A percentile compares a stretch with the other conserved stretches of the same genome.
phyloP scores from a whole-genome alignment of 2,329 filamentous ascomycete species.

The Didymella exigua region DNA sequence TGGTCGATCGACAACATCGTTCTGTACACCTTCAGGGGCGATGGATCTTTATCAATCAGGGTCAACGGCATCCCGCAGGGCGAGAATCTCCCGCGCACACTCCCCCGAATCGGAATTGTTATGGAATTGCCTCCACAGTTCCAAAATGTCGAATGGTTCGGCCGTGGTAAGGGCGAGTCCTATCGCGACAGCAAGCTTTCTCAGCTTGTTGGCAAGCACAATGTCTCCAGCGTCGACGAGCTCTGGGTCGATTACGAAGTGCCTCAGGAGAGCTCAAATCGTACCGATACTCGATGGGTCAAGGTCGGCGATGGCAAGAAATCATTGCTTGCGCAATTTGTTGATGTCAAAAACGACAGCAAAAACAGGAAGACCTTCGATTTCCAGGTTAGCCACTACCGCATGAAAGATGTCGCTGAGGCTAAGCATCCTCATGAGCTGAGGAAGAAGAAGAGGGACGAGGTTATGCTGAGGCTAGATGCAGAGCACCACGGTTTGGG shows the following conservation, averaged over 20 bases:
- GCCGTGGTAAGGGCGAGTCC: slow-evolving; percentile 67
- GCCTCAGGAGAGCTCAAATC: slow-evolving; percentile 71
- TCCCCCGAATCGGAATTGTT: slow-evolving; percentile 68
- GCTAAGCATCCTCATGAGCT: slow-evolving; percentile 70
- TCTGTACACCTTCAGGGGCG: slow-evolving; percentile 58
- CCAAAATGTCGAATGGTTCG: slow-evolving; percentile 63
- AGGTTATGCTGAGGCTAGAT: slow-evolving; percentile 64
- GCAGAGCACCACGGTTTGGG: slow-evolving; percentile 68
- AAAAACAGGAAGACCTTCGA: slow-evolving; percentile 33
- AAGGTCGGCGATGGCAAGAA: slow-evolving; percentile 28
- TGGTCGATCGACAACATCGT: slow-evolving; percentile 56
- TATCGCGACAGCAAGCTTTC: slow-evolving; percentile 70
- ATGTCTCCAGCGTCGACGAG: slow-evolving; percentile 51
- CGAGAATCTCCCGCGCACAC: slow-evolving; percentile 58
- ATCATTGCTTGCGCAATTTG: slow-evolving; percentile 38
- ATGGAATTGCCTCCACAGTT: slow-evolving; percentile 57
- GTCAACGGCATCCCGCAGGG: slow-evolving; percentile 54
- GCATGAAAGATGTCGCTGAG: slow-evolving; percentile 58
- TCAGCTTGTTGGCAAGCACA: slow-evolving; percentile 59
- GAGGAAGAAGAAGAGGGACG: slow-evolving; percentile 57
- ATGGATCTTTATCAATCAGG: slow-evolving; percentile 55
- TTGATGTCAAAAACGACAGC: slow-evolving; percentile 22
- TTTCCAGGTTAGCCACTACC: slow-evolving; percentile 64
- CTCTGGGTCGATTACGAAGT: slow-evolving; percentile 67
- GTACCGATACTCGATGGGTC: slow-evolving; percentile 65